A percentile compares a stretch with the other conserved stretches of the same genome.
phyloP scores from a whole-genome alignment of 495 filamentous ascomycete species.

The Neurospora tetrasperma region DNA sequence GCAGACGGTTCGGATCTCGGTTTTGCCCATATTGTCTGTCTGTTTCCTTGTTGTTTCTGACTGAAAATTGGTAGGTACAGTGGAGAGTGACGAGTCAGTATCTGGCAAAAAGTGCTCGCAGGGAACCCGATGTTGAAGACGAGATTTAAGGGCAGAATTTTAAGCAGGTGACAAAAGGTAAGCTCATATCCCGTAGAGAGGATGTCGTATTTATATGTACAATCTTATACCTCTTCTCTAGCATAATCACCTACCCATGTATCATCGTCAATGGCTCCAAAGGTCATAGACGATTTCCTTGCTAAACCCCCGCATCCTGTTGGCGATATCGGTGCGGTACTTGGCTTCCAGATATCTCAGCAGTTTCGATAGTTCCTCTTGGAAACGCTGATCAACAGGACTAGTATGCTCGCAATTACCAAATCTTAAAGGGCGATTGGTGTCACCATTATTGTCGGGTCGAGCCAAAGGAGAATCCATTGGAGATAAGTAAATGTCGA shows the following conservation, averaged over 20 bases:
- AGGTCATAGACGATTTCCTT: no score
- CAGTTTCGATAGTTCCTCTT: background rate
- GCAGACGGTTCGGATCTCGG: constrained; percentile 55
- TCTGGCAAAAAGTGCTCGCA: background rate
- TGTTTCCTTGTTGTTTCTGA: background rate
- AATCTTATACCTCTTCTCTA: background rate
- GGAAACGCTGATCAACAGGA: background rate
- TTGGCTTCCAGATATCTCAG: background rate
- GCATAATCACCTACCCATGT: background rate
- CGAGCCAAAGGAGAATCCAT: background rate
- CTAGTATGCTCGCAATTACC: background rate
- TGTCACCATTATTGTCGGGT: background rate
- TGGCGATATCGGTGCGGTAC: background rate
- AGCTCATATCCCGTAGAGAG: background rate
- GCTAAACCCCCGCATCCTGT: background rate
- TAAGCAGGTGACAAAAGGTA: background rate
- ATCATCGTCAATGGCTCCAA: background rate
- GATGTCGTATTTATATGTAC: background rate
- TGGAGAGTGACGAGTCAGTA: background rate
- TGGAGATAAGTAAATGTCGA: background rate
- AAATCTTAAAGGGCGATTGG: background rate
- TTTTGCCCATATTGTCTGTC: constrained; percentile 16
- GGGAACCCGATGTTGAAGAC: background rate
- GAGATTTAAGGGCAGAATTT: background rate
- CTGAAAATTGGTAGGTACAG: no score